Evolutionary conservation across 257 asterid species (phyloP).

Genomic region (Verbena officinalis): DNA sequence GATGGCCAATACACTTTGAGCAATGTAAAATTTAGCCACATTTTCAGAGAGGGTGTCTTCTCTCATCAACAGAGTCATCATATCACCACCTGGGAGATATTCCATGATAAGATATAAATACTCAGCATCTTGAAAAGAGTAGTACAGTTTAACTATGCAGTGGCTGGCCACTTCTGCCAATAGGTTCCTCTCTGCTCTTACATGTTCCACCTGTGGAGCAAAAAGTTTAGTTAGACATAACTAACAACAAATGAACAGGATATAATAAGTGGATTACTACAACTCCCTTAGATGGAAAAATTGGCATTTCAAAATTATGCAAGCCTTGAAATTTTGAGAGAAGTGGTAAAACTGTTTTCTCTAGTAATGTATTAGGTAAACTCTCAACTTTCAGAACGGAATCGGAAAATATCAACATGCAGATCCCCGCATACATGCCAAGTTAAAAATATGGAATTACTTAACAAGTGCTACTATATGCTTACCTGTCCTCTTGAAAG

Average conservation of each 20-base stretch:
- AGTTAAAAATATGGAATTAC: too few species aligned
- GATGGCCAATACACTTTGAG: constrained; percentile 87
- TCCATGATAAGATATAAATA: constrained; percentile 93
- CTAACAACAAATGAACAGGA: constrained; percentile 20
- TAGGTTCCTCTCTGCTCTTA: constrained; percentile 88
- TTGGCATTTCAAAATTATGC: constrained; percentile 2
- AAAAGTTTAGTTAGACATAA: constrained; percentile 8
- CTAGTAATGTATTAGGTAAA: background rate
- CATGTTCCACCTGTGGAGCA: constrained; percentile 80
- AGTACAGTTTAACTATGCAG: constrained; percentile 82
- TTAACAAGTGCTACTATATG: background rate
- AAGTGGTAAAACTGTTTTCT: background rate
- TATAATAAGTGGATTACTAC: constrained; percentile 8
- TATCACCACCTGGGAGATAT: constrained; percentile 96
- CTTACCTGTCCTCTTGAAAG: constrained; percentile 95
- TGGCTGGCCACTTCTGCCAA: constrained; percentile 94
- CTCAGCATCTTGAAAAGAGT: constrained; percentile 93
- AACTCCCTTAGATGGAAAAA: background rate
- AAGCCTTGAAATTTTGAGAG: background rate
- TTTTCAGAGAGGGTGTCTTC: constrained; percentile 80
- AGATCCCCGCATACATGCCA: background rate
- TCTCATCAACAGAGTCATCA: constrained; percentile 94
- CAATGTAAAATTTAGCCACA: constrained; percentile 85
- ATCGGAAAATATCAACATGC: background rate
- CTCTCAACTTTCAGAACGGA: background rate